Base-by-base conservation (phyloP, 352 stramenopile genomes). In the Pythium sp. region DNA sequence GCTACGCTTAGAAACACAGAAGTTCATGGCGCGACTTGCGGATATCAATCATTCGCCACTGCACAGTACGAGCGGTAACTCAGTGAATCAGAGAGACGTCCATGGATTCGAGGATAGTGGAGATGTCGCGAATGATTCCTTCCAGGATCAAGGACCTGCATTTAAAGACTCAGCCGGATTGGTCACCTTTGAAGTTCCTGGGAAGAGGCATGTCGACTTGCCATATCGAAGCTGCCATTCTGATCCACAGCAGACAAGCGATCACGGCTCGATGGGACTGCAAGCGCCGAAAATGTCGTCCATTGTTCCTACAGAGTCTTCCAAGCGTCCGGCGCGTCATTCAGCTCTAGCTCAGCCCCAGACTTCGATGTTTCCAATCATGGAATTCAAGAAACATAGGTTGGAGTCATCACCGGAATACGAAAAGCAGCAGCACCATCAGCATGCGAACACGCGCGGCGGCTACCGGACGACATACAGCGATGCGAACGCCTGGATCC, bases 401-500 rank as follows among this genome's bases (percentile, higher is more conserved):
- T 5, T 36, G 20, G 30, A 61, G 56, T 22, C n/a, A 9, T 22
- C n/a, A 9, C 3, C 15, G 2, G 49, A 5, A 28, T 30, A 30
- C n/a, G 8, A 56, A 58, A 43, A 49, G 46, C 32, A 49, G 46
- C 32, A 26, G 38, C 46, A 66, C 8, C 61, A 36, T 6, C 14
- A 7, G 15, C 15, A 9, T 59, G 43, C 15, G 15, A 54, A 41
- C 8, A 2, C 5, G 5, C 30, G 24, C 12, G 2, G 32, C 2
- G 1, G 46, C 20, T 68, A 68, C 34, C 56, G 63, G 12, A 68
- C 63, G 1, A 5, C 63, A 15, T 62, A 62, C 26, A 34, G 54
- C 28, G 63, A 68, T 14, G 63, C 63, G 63, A 68, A 62, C 22
- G 53, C 36, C 18, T 68, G 63, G 63, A 60, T 62, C 38, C 51